Evolutionary conservation across 2,329 filamentous ascomycete species (phyloP).

Genomic region (Fusarium xylarioides): DNA sequence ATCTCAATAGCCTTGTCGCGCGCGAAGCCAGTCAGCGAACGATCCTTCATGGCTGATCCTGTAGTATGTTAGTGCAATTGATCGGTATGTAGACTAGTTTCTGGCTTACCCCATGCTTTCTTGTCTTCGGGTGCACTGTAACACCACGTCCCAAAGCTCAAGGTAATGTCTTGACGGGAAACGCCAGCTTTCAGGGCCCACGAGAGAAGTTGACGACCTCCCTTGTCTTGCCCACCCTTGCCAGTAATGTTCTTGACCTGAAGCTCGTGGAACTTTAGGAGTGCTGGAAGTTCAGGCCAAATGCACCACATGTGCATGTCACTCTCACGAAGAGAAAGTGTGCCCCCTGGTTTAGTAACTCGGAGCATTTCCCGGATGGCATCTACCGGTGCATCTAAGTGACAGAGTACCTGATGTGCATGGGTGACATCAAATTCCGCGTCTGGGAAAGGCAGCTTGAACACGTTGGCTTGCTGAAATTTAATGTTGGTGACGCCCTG

Average conservation of each 20-base stretch:
- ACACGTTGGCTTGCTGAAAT: constrained; percentile 44
- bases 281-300: constrained; percentile 41
- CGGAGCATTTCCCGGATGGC: constrained; percentile 54
- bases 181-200: constrained; percentile 42
- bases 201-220: constrained; percentile 42
- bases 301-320: constrained; percentile 45
- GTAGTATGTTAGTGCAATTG: not conserved
- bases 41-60: constrained; percentile 42
- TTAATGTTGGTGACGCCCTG: constrained; percentile 40
- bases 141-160: constrained; percentile 45
- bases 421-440: constrained; percentile 55
- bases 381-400: constrained; percentile 48
- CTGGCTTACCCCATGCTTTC: constrained; percentile 40
- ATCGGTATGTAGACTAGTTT: rapidly evolving
- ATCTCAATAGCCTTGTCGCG: constrained; percentile 39
- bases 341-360: constrained; percentile 54
- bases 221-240: constrained; percentile 41
- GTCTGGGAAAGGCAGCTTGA: constrained; percentile 51
- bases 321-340: constrained; percentile 50
- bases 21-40: constrained; percentile 37
- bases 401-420: constrained; percentile 54
- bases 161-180: constrained; percentile 32
- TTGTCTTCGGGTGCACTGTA: constrained; percentile 41
- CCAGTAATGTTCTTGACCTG: constrained; percentile 28
- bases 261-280: constrained; percentile 40